Evolutionary conservation across 768 basidiomycete species (phyloP).

Genomic region (Mycena rosella): DNA sequence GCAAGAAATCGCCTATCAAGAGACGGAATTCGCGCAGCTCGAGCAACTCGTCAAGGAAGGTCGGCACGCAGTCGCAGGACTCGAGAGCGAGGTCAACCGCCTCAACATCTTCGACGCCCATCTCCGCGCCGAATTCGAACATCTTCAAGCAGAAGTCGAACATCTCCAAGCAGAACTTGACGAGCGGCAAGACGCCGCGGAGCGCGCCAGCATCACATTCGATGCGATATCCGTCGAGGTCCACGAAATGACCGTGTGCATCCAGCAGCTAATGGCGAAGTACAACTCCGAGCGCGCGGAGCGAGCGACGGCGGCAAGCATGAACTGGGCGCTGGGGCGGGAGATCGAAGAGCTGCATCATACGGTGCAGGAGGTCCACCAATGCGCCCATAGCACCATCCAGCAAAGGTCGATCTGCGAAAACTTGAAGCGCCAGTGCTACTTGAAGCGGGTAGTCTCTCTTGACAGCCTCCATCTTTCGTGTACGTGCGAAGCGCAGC

Average conservation of each 20-base stretch:
- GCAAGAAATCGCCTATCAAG: conserved; percentile 5
- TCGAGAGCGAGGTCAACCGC: not conserved
- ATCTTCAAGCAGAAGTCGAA: not conserved
- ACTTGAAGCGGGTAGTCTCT: no score
- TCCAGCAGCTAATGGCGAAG: not conserved
- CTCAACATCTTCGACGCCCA: not conserved
- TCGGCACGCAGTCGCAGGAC: not conserved
- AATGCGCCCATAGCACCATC: not conserved
- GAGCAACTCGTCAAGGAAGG: conserved; percentile 4
- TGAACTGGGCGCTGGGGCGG: conserved; percentile 12
- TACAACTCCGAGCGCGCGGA: not conserved
- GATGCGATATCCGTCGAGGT: not conserved
- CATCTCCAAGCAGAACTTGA: not conserved
- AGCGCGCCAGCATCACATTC: no score
- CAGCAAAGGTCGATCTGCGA: conserved; percentile 4
- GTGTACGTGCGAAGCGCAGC: not conserved
- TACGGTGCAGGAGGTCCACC: not conserved
- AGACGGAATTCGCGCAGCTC: not conserved
- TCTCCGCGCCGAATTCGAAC: not conserved
- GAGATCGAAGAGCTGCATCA: conserved; percentile 17
- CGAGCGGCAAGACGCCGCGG: not conserved
- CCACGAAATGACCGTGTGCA: not conserved
- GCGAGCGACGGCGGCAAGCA: not conserved
- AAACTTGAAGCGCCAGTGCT: no score
- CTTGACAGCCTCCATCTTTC: no score